phyloP scores from a whole-genome alignment of 495 filamentous ascomycete species.

The Penicillium canescens region DNA sequence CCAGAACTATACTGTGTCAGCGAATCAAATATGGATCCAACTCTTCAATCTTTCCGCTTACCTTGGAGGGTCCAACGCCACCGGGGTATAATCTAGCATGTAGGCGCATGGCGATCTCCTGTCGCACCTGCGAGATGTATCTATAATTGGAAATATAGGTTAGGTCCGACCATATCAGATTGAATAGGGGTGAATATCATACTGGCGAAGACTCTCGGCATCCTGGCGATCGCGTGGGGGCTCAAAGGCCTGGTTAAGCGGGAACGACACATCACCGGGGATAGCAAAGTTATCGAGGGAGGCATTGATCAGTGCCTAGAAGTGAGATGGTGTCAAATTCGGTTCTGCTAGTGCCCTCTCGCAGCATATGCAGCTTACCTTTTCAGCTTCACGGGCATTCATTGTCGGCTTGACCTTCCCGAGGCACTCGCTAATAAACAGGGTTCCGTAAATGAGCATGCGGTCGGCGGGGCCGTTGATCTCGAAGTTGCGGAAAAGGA shows the following conservation, averaged over 20 bases:
- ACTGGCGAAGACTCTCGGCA: constrained; percentile 82
- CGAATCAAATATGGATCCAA: neutral
- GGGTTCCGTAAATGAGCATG: constrained; percentile 92
- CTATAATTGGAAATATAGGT: constrained; percentile 26
- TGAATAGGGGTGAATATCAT: constrained; percentile 10
- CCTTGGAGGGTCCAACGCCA: constrained; percentile 82
- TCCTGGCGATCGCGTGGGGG: constrained; percentile 83
- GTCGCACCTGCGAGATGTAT: constrained; percentile 85
- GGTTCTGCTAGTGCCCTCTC: neutral
- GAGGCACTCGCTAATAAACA: constrained; percentile 88
- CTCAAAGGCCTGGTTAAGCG: constrained; percentile 83
- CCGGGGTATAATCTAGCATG: constrained; percentile 85
- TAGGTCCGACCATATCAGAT: constrained; percentile 4
- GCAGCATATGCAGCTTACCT: constrained; percentile 37
- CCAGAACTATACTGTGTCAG: constrained; percentile 69
- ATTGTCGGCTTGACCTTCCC: constrained; percentile 76
- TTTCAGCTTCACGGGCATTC: constrained; percentile 59
- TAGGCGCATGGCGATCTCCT: constrained; percentile 82
- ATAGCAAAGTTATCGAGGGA: constrained; percentile 93
- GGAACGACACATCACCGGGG: constrained; percentile 91
- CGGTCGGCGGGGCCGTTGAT: constrained; percentile 96
- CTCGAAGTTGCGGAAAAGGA: constrained; percentile 98
- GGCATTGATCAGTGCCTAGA: constrained; percentile 63
- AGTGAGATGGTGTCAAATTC: neutral
- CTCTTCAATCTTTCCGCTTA: constrained; percentile 26